A percentile compares a stretch with the other conserved stretches of the same genome.
Evolutionary conservation across 1,284 basidiomycete genomes (phyloP).

Genomic region (Omphalotus olearius): DNA sequence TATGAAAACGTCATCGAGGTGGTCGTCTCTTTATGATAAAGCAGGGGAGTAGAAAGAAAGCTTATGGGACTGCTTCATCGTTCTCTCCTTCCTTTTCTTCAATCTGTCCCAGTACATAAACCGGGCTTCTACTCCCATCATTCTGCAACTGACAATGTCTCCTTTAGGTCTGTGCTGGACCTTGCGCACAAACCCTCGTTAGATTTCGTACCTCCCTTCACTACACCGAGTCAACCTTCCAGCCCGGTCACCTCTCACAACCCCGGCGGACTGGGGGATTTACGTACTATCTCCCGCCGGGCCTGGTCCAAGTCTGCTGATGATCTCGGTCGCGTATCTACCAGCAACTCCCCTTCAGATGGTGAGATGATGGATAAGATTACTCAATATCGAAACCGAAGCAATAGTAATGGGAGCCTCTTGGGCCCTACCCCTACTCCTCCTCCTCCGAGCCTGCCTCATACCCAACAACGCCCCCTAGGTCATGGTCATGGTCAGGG

Average conservation of each 20-base stretch:
- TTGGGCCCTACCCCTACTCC: background rate
- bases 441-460: constrained; percentile 26
- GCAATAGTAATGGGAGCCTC: constrained; percentile 30
- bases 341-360: constrained; percentile 42
- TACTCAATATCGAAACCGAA: constrained; percentile 52
- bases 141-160: background rate
- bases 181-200: constrained; percentile 46
- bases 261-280: constrained; percentile 50
- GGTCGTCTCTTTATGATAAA: background rate
- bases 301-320: constrained; percentile 77
- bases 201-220: constrained; percentile 31
- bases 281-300: constrained; percentile 62
- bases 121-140: constrained; percentile 15
- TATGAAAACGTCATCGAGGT: background rate
- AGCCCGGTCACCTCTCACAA: constrained; percentile 26
- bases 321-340: constrained; percentile 45
- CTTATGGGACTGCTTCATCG: too few species aligned
- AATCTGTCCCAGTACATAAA: constrained; percentile 8
- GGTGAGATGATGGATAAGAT: constrained; percentile 57
- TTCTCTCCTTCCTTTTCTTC: background rate
- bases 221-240: constrained; percentile 28
- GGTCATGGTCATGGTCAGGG: constrained; percentile 17
- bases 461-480: constrained; percentile 30
- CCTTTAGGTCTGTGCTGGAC: constrained; percentile 61
- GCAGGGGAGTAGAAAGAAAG: background rate